Base-by-base conservation (phyloP, 768 basidiomycete genomes). In the Pulveroboletus sp. region DNA sequence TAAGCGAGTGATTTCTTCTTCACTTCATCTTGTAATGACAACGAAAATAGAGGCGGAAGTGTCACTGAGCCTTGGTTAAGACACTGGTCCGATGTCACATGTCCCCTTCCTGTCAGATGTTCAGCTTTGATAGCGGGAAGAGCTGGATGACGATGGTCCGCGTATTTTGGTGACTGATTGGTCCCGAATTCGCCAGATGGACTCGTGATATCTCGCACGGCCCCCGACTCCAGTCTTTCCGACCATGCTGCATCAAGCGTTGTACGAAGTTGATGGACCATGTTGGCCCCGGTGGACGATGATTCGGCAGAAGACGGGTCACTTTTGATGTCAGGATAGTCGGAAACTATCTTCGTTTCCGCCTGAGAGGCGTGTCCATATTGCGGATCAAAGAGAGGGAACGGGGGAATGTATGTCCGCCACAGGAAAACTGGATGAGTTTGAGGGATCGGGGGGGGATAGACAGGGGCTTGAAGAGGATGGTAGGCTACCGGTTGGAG, bases 341-440 rank as follows among this genome's bases (percentile, higher is more conserved):
- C 62, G 32, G 27, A 17, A 5, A 38, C 31, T 10, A 40, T 30
- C 30, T 28, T 28, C 27, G 27, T 28, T 28, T 61, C 57, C 17
- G 39, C 28, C 5, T 43, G 55, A 42, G 39, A 39, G 26, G 37
- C 49, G 43, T 33, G 33, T 27, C 50, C 55, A 33, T 54, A 61
- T 17, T 30, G 42, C 14, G 56, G 51, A 56, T 58, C 56, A 49
- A 59, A 49, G 7, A 59, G 52, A 18, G 53, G 39, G 3, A 52
- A 54, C 3, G 51, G 35, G 8, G 59, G 47, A 47, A 52, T 66
- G 54, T 74, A 74, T 71, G 63, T 60, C 60, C 54, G 64, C 59
- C 49, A 57, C 50, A 58, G 39, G 52, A 61, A 55, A 47, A 56
- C 41, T 37, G 60, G 57, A 33, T 55, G 56, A 0, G 33, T 28